These are phyloP conservation scores for Inga oerstediana DNA, from an alignment of 306 rosid species.

Conservation along the genomic window DNA sequence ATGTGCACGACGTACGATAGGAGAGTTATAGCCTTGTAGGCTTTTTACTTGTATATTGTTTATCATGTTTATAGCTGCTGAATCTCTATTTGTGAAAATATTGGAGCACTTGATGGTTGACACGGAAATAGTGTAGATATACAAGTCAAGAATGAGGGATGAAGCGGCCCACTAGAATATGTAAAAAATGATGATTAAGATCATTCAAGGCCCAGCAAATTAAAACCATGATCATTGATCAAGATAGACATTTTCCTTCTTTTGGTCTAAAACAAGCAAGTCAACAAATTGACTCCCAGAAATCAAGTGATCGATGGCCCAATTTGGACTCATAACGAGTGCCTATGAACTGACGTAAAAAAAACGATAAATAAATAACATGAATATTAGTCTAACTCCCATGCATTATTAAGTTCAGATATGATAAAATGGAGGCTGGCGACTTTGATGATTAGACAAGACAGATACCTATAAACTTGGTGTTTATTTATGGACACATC, in stretches of 20 bases:
- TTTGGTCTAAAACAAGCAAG: not conserved
- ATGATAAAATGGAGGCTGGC: not conserved
- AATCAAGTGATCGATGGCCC: not conserved
- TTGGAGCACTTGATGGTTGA: not conserved
- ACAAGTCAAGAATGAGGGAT: not conserved
- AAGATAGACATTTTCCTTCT: not conserved
- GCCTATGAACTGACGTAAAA: not conserved
- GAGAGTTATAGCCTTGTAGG: not conserved
- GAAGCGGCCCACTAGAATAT: not conserved
- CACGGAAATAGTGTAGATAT: too few relatives aligned
- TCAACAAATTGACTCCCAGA: not conserved
- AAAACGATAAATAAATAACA: not conserved
- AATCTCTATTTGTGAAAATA: not conserved
- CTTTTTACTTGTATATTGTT: not conserved
- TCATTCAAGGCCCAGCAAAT: not conserved
- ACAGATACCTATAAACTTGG: not conserved
- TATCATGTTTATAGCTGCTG: not conserved
- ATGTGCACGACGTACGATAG: constrained; percentile 4
- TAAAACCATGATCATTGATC: not conserved
- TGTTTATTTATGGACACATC: not conserved
- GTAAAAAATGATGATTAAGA: not conserved
- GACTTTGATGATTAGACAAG: not conserved
- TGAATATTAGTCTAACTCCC: not conserved
- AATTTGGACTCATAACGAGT: not conserved
- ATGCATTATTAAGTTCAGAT: not conserved